Evolutionary conservation across 441 rosid species (phyloP).

Genomic region (Melastoma candidum): DNA sequence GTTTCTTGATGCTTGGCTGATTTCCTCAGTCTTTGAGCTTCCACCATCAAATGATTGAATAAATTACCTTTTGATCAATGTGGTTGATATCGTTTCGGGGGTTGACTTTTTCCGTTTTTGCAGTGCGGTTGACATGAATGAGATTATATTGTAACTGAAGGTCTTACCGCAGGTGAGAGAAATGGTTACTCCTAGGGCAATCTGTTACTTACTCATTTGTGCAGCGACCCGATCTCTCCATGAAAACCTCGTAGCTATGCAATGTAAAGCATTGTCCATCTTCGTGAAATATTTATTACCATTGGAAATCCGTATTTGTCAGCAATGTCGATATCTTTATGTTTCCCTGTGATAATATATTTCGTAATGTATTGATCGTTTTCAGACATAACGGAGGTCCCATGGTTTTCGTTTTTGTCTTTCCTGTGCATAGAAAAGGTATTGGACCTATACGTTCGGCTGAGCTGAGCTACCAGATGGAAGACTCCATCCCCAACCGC

Average conservation of each 20-base stretch:
- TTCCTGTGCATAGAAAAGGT: constrained; percentile 34
- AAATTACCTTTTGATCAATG: too few relatives aligned
- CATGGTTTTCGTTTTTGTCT: constrained; percentile 2
- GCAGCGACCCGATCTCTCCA: background rate
- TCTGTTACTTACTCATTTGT: constrained; percentile 3
- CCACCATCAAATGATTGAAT: too few relatives aligned
- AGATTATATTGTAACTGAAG: constrained; percentile 68
- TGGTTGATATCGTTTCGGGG: too few relatives aligned
- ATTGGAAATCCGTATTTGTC: constrained; percentile 34
- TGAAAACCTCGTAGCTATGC: constrained; percentile 41
- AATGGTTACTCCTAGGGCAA: background rate
- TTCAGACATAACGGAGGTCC: background rate
- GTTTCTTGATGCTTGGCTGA: too few relatives aligned
- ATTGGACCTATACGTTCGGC: constrained; percentile 83
- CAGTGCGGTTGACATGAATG: constrained; percentile 72
- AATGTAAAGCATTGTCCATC: constrained; percentile 53
- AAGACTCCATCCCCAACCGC: constrained; percentile 73
- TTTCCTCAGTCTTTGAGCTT: too few relatives aligned
- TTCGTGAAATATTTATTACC: constrained; percentile 59
- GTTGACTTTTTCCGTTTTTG: constrained; percentile 11
- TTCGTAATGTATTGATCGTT: background rate
- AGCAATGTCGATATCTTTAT: background rate
- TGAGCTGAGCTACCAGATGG: constrained; percentile 55
- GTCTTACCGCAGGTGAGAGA: constrained; percentile 59
- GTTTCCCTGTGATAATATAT: background rate